phyloP scores from a whole-genome alignment of 2,329 filamentous ascomycete species.

The Claviceps quebecensis region DNA sequence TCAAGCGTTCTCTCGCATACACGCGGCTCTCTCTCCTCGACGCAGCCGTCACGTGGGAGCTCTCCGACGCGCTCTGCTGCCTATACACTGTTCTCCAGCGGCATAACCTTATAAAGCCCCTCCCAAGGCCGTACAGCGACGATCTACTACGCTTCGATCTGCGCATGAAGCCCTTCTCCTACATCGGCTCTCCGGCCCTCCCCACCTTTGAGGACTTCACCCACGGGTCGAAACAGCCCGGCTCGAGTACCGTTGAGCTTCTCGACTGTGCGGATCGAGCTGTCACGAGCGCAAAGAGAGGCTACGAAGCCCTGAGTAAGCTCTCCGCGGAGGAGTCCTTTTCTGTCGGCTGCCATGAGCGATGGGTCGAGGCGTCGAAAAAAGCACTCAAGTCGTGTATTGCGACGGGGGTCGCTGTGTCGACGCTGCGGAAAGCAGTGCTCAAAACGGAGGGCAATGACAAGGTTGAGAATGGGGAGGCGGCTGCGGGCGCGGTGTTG shows the following conservation, averaged over 20 bases:
- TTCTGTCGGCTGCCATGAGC: constrained; percentile 40
- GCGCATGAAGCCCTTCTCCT: constrained; percentile 72
- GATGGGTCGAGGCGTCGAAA: constrained; percentile 47
- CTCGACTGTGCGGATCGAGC: constrained; percentile 32
- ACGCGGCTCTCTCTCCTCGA: constrained; percentile 50
- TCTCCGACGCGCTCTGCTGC: constrained; percentile 39
- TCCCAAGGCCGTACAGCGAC: constrained; percentile 49
- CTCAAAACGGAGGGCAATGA: constrained; percentile 15
- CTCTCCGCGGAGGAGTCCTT: constrained; percentile 39
- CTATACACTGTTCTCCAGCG: constrained; percentile 55
- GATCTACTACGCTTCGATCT: constrained; percentile 62
- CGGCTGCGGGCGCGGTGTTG: constrained; percentile 12
- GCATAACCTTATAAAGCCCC: constrained; percentile 36
- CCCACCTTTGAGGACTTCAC: constrained; percentile 50
- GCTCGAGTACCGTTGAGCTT: constrained; percentile 24
- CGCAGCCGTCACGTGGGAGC: constrained; percentile 45
- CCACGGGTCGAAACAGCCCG: constrained; percentile 25
- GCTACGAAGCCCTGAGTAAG: constrained; percentile 41
- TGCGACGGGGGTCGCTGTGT: constrained; percentile 50
- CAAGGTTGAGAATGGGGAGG: constrained; percentile 2
- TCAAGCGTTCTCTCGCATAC: constrained; percentile 36
- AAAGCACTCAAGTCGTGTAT: constrained; percentile 57
- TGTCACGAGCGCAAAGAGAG: constrained; percentile 34
- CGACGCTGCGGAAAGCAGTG: constrained; percentile 43
- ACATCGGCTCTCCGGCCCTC: constrained; percentile 52